Evolutionary conservation across 306 rosid genomes (phyloP), one percentile per base, ranked within the genome.

Genomic region (Cyclanthera cordifolia): DNA sequence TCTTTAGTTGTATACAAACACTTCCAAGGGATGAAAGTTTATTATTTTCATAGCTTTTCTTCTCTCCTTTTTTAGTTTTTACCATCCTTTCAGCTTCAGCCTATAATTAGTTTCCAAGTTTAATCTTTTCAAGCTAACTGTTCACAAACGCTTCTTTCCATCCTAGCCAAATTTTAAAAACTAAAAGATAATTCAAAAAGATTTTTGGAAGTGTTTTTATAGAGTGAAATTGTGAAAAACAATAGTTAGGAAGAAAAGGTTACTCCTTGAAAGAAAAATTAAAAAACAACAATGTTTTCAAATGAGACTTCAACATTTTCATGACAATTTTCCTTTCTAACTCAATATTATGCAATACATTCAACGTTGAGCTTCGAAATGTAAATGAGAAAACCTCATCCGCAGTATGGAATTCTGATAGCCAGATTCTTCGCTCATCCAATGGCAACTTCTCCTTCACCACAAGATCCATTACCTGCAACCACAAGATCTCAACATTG

Each of bases 401-500:
- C 19, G 96, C 91, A 45, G 90, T 90, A 71, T 85, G 95, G 60
- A 85, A 87, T 71, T 90, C 95, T 30, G 96, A 90, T 47, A 90
- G 75, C 76, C 96, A 87, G 59, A 90, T 87, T 71, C 84, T 80
- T 70, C 96, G 82, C 79, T 90, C 95, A 86, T 79, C 90, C 73
- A 90, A 78, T 75, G 72, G 53, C 14, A 90, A 69, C 30, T 79
- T 74, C 80, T 90, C 88, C 77, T 73, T 77, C 79, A 82, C 88
- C 57, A 87, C 90, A 50, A 90, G 90, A 43, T 85, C 95, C 90
- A 85, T 87, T 57, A 90, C 88, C 96, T 90, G 79, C 41, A 73
- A 72, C 56, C 61, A 39, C 23, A 20, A 8, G 60, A 54, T 32
- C 20, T 32, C 32, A 68, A 53, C 11, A 21, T 17, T 53, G 37